Conservation (phyloP, 169 alveolate species). For the Plasmodium cynomolgi region DNA sequence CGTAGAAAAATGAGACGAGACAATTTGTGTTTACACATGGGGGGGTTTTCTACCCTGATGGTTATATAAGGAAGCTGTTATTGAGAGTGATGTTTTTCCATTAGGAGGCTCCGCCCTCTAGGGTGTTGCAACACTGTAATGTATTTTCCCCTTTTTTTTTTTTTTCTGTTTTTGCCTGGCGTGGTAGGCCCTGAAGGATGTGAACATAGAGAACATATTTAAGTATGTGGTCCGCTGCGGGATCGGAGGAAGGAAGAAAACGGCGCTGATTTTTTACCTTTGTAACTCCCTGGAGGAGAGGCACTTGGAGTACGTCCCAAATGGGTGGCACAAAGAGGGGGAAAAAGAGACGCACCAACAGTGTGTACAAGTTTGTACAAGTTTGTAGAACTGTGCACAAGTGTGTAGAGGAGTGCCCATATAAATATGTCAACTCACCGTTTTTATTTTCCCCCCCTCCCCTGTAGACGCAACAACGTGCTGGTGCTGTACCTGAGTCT, state of each 20-base stretch:
- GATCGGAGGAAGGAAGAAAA: constrained; percentile 5
- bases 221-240: constrained; percentile 5
- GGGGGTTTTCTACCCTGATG: not conserved
- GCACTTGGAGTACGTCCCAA: constrained; percentile 8
- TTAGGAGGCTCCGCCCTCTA: not conserved
- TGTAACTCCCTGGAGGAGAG: constrained; percentile 51
- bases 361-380: not conserved
- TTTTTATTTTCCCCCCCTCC: not conserved
- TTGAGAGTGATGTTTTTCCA: not conserved
- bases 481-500: constrained; percentile 9
- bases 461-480: not conserved
- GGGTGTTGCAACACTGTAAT: not conserved
- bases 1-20: not conserved
- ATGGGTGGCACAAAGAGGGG: not conserved
- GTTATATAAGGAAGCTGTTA: not conserved
- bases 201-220: constrained; percentile 19
- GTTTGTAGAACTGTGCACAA: not conserved
- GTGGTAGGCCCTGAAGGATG: constrained; percentile 28
- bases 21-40: not conserved
- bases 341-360: not conserved
- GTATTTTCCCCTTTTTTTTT: not conserved
- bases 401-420: not conserved
- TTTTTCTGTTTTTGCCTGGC: not conserved
- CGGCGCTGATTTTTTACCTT: constrained; percentile 11
- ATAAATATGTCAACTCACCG: not conserved